Base-by-base conservation (phyloP, 2,329 filamentous ascomycete species). In the Tolypocladium pustulatum region DNA sequence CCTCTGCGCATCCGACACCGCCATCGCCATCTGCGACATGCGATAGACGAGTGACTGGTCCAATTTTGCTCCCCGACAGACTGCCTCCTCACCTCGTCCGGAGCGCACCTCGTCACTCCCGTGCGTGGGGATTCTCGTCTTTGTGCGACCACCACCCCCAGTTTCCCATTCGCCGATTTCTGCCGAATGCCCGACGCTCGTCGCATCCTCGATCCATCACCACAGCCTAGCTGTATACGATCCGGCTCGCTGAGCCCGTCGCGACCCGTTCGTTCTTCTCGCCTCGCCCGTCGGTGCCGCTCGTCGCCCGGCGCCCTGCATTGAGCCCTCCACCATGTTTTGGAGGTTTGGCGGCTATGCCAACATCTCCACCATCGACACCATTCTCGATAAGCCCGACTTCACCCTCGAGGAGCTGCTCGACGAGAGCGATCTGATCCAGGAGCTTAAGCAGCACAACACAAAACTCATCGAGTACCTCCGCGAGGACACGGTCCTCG, bases 291-390 rank as follows among this genome's bases (percentile, higher is more conserved):
- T 69, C 68, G 69, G 67, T 67, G 68, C 67, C 60, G 60, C 60
- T 60, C 60, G 61, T 66, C 63, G 63, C 66, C 66, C 68, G 66
- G 71, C 66, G 69, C 67, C 64, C 68, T 68, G 66, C 67, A 66
- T 61, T 64, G 67, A 65, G 62, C 58, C 67, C 68, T 72, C 71
- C 86, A 93, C 75, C 80, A 99, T 99, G 94, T 99, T 99, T 78
- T 99, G 94, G 94, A 89, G 93, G 78, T 99, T 97, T 82, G 93
- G 94, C 82, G 91, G 91, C 71, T 97, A 97, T 82, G 90, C 92
- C 81, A 96, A 91, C 82, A 89, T 96, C 76, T 97, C 93, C 69
- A 89, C 92, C 71, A 91, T 99, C 75, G 94, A 97, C 76, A 91
- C 88, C 66, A 90, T 99, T 70, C 91, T 99, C 73, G 94, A 99